Evolutionary conservation across 2,329 filamentous ascomycete genomes (phyloP), one percentile per base, ranked within the genome.

Genomic region (Aspergillus nomiae): DNA sequence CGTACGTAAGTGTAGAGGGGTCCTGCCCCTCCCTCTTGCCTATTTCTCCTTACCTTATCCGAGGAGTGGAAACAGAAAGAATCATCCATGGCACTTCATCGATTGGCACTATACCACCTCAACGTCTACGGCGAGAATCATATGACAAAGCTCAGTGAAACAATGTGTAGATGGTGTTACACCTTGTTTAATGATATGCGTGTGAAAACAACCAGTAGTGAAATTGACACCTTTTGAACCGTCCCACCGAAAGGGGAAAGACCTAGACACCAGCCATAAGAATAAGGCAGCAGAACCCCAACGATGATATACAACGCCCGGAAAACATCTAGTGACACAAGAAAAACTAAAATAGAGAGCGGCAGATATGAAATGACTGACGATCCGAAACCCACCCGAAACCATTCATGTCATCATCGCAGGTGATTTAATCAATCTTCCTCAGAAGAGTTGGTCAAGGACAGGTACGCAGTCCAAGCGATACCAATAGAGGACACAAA

Each of bases 401-500:
- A 65, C 36, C 65, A 45, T 54, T 55, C 59, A 59, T 50, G 57
- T 54, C 45, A 38, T 53, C 16, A 53, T 21, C 32, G 6, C 51
- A 55, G 32, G 10, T 24, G 36, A 43, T 45, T 58, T 24, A 51
- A 61, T 71, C 78, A 79, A 16, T 82, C 84, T 59, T 94, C 91
- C 63, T 96, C 92, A 3, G 92, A 84, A 6, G 93, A 90, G 80
- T 98, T 98, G 65, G 90, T 92, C 58, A 99, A 85, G 3, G 94
- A 97, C 12, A 99, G 87, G 78, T 97, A 99, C 24, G 94, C 94
- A 12, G 95, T 98, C 95, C 94, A 98, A 38, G 93, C 93, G 72
- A 98, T 98, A 84, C 94, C 94, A 61, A 99, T 81, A 10, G 92
- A 96, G 19, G 94, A 97, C 10, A 97, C 94, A 75, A 99, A 98